Conservation (phyloP, 495 filamentous ascomycete species). For the Cudoniella acicularis region DNA sequence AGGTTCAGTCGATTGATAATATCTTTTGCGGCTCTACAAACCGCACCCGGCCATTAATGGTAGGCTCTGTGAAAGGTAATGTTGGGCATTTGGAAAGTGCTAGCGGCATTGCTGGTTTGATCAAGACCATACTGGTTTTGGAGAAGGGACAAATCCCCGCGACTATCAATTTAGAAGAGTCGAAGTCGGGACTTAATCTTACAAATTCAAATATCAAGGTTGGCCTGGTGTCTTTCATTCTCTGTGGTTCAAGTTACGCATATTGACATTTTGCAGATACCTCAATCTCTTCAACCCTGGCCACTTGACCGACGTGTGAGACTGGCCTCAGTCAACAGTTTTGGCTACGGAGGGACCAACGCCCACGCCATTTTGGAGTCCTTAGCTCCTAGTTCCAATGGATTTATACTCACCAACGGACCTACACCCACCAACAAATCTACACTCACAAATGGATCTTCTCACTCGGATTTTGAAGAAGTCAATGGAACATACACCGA, state of each 20-base stretch:
- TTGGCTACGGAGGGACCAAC: constrained; percentile 57
- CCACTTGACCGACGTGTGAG: constrained; percentile 34
- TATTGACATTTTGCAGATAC: too few relatives aligned
- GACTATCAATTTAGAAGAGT: constrained; percentile 43
- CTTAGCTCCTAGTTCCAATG: too few relatives aligned
- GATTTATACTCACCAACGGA: too few relatives aligned
- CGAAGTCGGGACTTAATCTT: constrained; percentile 36
- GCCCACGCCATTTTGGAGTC: constrained; percentile 50
- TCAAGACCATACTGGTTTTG: constrained; percentile 52
- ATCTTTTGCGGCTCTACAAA: constrained; percentile 24
- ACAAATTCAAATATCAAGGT: constrained; percentile 17
- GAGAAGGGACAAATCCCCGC: constrained; percentile 49
- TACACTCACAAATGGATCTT: too few relatives aligned
- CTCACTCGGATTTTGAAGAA: too few relatives aligned
- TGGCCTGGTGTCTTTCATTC: too few relatives aligned
- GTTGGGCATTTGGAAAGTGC: constrained; percentile 55
- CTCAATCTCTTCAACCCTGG: constrained; percentile 23
- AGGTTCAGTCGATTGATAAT: constrained; percentile 51
- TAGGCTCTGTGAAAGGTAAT: constrained; percentile 53
- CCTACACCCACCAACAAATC: too few relatives aligned
- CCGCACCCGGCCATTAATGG: constrained; percentile 33
- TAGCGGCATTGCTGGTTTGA: constrained; percentile 51
- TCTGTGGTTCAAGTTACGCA: too few relatives aligned
- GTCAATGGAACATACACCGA: too few relatives aligned
- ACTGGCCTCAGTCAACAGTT: constrained; percentile 51